These are phyloP conservation scores for Verticillium dahliae DNA, from an alignment of 2,329 filamentous ascomycete genomes.

Conservation along the genomic window DNA sequence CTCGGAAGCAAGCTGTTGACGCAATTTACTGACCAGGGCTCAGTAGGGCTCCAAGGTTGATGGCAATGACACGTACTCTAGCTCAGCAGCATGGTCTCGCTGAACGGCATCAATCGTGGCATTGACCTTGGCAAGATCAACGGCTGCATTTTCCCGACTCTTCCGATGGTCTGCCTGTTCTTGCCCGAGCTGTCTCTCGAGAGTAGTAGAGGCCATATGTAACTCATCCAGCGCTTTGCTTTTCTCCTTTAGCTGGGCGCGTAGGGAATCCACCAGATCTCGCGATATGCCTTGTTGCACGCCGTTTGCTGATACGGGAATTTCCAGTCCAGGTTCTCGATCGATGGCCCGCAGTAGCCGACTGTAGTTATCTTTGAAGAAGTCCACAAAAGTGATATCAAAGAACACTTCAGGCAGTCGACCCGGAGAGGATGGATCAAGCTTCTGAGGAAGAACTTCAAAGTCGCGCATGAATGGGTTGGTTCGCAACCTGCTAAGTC, in stretches of 20 bases:
- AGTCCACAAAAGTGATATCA: constrained; percentile 80
- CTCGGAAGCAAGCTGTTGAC: constrained; percentile 15
- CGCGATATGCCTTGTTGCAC: constrained; percentile 88
- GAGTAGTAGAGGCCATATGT: constrained; percentile 35
- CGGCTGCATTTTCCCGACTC: constrained; percentile 49
- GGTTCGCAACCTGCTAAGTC: constrained; percentile 68
- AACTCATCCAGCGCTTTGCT: constrained; percentile 43
- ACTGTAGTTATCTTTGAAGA: constrained; percentile 93
- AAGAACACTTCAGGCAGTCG: constrained; percentile 76
- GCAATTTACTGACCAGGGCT: neutral
- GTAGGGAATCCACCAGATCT: constrained; percentile 81
- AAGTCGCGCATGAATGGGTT: constrained; percentile 81
- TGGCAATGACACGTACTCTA: constrained; percentile 35
- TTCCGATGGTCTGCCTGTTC: constrained; percentile 67
- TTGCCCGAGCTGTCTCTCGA: constrained; percentile 56
- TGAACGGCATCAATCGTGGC: constrained; percentile 66
- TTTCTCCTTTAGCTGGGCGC: constrained; percentile 69
- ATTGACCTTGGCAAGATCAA: constrained; percentile 52
- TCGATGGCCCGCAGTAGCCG: constrained; percentile 80
- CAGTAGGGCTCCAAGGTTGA: neutral
- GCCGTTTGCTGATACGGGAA: constrained; percentile 72
- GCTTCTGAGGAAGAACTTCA: constrained; percentile 72
- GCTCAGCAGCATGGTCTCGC: constrained; percentile 60
- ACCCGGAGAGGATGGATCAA: constrained; percentile 37
- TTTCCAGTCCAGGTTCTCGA: constrained; percentile 81